Evolutionary conservation across 2,329 filamentous ascomycete genomes (phyloP).

Genomic region (Ilyonectria sp.): DNA sequence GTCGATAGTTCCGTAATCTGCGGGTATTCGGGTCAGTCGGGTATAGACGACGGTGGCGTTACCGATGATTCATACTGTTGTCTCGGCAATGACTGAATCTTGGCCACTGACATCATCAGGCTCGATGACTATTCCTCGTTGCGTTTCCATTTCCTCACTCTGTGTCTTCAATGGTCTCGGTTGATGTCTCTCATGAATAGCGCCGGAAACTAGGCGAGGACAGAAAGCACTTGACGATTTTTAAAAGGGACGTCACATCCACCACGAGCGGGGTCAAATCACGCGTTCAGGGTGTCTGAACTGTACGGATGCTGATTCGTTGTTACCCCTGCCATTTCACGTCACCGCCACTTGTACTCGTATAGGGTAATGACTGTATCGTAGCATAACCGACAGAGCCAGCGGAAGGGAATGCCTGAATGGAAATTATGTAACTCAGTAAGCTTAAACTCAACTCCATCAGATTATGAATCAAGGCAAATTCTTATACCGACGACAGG

Average conservation of each 20-base stretch:
- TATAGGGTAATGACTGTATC: too few relatives aligned
- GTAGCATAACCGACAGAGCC: too few relatives aligned
- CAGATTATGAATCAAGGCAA: too few relatives aligned
- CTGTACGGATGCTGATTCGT: too few relatives aligned
- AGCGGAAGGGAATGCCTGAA: too few relatives aligned
- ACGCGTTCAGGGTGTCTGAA: not conserved
- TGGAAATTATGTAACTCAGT: too few relatives aligned
- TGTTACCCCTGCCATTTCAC: too few relatives aligned
- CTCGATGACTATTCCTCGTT: not conserved
- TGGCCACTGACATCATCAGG: not conserved
- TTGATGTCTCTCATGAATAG: not conserved
- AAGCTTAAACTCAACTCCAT: too few relatives aligned
- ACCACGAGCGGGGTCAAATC: not conserved
- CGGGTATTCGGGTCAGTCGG: not conserved
- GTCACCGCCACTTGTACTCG: too few relatives aligned
- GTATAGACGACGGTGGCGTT: not conserved
- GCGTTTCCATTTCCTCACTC: not conserved
- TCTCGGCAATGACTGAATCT: not conserved
- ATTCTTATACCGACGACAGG: too few relatives aligned
- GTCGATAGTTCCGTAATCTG: conserved; percentile 21
- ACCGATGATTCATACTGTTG: not conserved
- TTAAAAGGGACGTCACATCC: not conserved
- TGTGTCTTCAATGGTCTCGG: not conserved
- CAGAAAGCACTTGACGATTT: not conserved
- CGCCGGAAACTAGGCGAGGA: not conserved